Evolutionary conservation across 2,329 filamentous ascomycete species (phyloP).

Genomic region (Capronia epimyces): DNA sequence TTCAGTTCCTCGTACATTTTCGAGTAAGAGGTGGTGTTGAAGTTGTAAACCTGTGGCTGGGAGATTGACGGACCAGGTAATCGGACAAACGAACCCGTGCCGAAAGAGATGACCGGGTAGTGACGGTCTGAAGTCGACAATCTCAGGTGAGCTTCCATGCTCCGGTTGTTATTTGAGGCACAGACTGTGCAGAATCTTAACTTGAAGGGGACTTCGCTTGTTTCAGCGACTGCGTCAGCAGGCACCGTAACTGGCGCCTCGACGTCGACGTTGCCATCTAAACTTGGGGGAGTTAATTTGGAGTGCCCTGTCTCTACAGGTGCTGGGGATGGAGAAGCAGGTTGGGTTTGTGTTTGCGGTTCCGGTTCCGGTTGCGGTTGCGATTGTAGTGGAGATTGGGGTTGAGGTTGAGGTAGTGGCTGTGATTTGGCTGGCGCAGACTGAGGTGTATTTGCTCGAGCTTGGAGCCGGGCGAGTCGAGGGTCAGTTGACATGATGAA

Average conservation of each 20-base stretch:
- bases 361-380: not conserved
- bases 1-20: constrained; percentile 90
- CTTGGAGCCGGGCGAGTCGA: constrained; percentile 45
- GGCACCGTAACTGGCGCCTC: constrained; percentile 15
- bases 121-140: constrained; percentile 74
- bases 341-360: not conserved
- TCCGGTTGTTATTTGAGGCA: constrained; percentile 96
- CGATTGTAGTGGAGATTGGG: not conserved
- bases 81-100: constrained; percentile 89
- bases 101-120: constrained; percentile 97
- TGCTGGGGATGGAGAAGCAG: constrained; percentile 13
- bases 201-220: constrained; percentile 58
- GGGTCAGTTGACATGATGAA: constrained; percentile 46
- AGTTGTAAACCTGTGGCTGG: constrained; percentile 94
- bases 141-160: constrained; percentile 98
- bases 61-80: constrained; percentile 85
- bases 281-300: not conserved
- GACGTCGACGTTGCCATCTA: constrained; percentile 24
- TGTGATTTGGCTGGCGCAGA: constrained; percentile 12
- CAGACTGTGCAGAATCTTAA: constrained; percentile 98
- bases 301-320: not conserved
- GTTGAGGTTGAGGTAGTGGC: not conserved
- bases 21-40: constrained; percentile 94
- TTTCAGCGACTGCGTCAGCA: constrained; percentile 15
- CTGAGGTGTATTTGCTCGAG: constrained; percentile 39